Base-by-base conservation (phyloP, 306 rosid genomes). In the Abrus precatorius region DNA sequence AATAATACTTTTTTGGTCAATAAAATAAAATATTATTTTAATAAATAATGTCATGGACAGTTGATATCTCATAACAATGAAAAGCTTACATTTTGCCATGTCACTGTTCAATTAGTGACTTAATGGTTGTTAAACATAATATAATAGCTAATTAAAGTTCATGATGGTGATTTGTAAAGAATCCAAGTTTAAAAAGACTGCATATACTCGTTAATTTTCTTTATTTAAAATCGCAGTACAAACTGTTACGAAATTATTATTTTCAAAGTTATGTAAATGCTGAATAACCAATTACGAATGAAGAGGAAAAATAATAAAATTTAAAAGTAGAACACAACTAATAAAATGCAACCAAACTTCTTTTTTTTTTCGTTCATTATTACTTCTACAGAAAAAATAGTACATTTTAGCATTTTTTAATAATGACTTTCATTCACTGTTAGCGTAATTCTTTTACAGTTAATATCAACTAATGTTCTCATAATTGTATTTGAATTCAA, bases 61-160 rank as follows among this genome's bases (percentile, higher is more conserved):
- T 36, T 57, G 43, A 60, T 32, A 60, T 60, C 66, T 32, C 43
- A 33, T 5, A 60, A 32, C 27, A 33, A 61, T 4, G 43, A 32
- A 61, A 59, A 11, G 44, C 14, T 65, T 65, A 14, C 13, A 65
- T 65, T 41, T 65, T 20, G 28, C 2, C n/a, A n/a, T 63, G 50
- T 14, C 69, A 40, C 71, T 65, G 20, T 65, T 41, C 49, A 36
- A 43, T 4, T 43, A 43, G 47, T 43, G 47, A 43, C 47, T 43
- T 43, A 43, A n/a, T 38, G 49, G 49, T 64, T 64, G 49, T 36
- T 64, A 64, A 36, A 38, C 70, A 38, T 65, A 65, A 3, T 40
- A 65, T 65, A 40, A 9, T 40, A 38, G 41, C 41, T 38, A 43
- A 20, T 43, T 9, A 43, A 66, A 41, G 9, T 41, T 41, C 33